Conservation (phyloP, 2,329 filamentous ascomycete species). For the Beauveria brongniartii region DNA sequence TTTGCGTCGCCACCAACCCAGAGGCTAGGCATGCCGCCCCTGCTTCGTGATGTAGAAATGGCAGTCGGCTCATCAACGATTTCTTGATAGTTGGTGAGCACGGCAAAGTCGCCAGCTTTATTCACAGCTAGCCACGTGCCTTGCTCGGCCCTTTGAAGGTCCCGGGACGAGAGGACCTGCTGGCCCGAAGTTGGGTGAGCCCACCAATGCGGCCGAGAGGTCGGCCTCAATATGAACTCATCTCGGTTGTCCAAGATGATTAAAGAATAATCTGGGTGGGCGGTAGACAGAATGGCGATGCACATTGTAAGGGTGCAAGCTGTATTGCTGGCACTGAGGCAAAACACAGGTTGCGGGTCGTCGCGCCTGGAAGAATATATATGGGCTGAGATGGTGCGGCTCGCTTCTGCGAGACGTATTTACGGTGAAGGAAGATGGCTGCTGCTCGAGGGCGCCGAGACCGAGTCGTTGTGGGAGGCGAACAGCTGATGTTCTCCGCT, state of each 20-base stretch:
- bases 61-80: constrained; percentile 37
- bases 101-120: constrained; percentile 49
- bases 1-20: constrained; percentile 46
- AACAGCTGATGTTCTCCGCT: constrained; percentile 4
- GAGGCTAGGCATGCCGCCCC: constrained; percentile 56
- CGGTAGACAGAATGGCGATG: constrained; percentile 67
- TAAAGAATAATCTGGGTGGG: constrained; percentile 66
- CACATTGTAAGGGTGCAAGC: constrained; percentile 70
- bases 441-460: background rate
- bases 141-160: constrained; percentile 52
- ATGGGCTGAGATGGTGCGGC: background rate
- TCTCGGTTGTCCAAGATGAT: constrained; percentile 74
- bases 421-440: background rate
- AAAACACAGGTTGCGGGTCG: background rate
- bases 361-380: background rate
- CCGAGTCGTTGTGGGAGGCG: background rate
- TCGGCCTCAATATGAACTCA: constrained; percentile 59
- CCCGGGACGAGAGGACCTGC: constrained; percentile 49
- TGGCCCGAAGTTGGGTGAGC: constrained; percentile 33
- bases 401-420: background rate
- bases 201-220: constrained; percentile 59
- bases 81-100: constrained; percentile 61
- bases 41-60: constrained; percentile 33
- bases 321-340: constrained; percentile 19
- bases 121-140: constrained; percentile 62